Base-by-base conservation (phyloP, 345 rosid genomes). In the Gossypium australe region DNA sequence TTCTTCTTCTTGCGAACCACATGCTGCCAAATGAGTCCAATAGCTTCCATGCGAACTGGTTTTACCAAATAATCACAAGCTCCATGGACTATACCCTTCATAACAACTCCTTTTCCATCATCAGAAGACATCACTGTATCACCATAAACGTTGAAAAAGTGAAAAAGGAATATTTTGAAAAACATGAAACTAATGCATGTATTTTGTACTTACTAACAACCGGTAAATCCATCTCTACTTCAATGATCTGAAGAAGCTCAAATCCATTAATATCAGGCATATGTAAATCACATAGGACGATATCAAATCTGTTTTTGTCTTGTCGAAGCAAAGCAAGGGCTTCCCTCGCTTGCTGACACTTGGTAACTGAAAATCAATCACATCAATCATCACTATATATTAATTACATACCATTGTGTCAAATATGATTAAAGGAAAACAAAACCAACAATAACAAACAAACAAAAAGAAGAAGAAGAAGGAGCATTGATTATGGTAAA, bases 231-330 rank as follows among this genome's bases (percentile, higher is more conserved):
- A 76, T 64, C 29, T 74, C 77, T 2, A 66, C 16, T 2, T 27
- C 74, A 20, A 72, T 57, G 25, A 76, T 70, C 61, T 80, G 68
- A 12, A 80, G 78, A 11, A 80, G 78, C 69, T 73, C 18, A 45
- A 83, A 53, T 45, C 86, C 86, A 60, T 83, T 77, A 48, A 83
- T 76, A 20, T 66, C 84, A 20, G 84, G 84, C 82, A 80, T 78
- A 61, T 78, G 79, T 60, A 76, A 12, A 62, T 78, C 82, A 29
- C 59, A 70, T 27, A 80, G 38, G 61, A 78, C 72, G 20, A 83
- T 25, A 51, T 83, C 86, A 43, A 83, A 78, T 76, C 44, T 76
- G 70, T 25, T 74, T 10, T 47, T 76, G 24, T 81, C 70, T 14
- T 67, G 66, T 65, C 78, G 74, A 43, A 83, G 80, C 74, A 80